These are phyloP conservation scores for Leptomonas seymouri DNA, from an alignment of 208 protist species.

Conservation along the genomic window DNA sequence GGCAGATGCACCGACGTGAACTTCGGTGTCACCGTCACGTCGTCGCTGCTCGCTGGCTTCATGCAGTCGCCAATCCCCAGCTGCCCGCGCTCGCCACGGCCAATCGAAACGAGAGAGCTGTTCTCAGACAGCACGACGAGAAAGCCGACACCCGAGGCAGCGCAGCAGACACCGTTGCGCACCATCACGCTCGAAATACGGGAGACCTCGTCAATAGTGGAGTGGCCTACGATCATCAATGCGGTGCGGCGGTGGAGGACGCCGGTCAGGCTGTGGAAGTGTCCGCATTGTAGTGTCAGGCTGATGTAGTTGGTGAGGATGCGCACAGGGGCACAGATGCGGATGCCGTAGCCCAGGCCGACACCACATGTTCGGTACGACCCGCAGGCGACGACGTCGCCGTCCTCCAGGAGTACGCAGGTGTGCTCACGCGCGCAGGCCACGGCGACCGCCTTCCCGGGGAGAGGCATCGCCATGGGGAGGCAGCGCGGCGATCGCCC, in stretches of 20 bases:
- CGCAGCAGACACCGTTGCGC: slow-evolving; percentile 42
- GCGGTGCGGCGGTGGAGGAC: slow-evolving; percentile 46
- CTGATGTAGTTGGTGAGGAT: slow-evolving; percentile 65
- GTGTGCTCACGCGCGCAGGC: slow-evolving; percentile 64
- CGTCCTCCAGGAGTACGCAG: slow-evolving; percentile 62
- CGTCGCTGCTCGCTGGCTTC: slow-evolving; percentile 17
- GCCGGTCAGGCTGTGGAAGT: slow-evolving; percentile 45
- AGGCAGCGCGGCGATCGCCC: slow-evolving; percentile 22
- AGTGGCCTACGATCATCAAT: slow-evolving; percentile 41
- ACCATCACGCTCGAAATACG: slow-evolving; percentile 40
- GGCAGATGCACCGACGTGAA: slow-evolving; percentile 38
- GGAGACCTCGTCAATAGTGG: slow-evolving; percentile 39
- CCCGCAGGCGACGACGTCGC: slow-evolving; percentile 79
- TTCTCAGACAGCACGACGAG: slow-evolving; percentile 55
- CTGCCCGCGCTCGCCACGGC: slow-evolving; percentile 63
- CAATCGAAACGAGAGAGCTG: slow-evolving; percentile 43
- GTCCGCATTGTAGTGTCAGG: slow-evolving; percentile 41
- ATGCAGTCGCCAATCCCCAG: slow-evolving; percentile 55
- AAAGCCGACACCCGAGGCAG: slow-evolving; percentile 57
- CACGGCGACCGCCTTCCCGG: slow-evolving; percentile 53
- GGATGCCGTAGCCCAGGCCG: slow-evolving; percentile 47
- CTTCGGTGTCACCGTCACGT: slow-evolving; percentile 32
- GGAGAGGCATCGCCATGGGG: slow-evolving; percentile 45
- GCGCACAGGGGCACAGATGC: slow-evolving; percentile 36
- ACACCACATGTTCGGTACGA: slow-evolving; percentile 43